A percentile compares a stretch with the other conserved stretches of the same genome.
Conservation (phyloP, 805 yeast genomes). For the Sugiyamaella qingdaonensis region DNA sequence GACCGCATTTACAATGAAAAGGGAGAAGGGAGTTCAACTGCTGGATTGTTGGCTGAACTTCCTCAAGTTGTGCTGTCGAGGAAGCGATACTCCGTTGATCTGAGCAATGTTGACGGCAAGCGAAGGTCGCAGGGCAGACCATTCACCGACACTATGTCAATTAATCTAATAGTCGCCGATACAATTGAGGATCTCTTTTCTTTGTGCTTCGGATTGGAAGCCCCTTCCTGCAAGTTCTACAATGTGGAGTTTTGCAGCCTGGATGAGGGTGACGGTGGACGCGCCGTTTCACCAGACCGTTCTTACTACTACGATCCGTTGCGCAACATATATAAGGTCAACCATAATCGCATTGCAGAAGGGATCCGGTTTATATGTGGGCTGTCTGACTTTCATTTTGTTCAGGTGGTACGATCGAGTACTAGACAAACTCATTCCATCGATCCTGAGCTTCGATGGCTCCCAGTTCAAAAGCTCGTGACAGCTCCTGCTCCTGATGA, state of each 20-base stretch:
- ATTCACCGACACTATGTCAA: constrained; percentile 18
- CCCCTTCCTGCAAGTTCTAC: not conserved
- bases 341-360: constrained; percentile 10
- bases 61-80: not conserved
- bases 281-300: not conserved
- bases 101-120: not conserved
- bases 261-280: not conserved
- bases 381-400: constrained; percentile 17
- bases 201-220: not conserved
- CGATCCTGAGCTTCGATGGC: not conserved
- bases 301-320: not conserved
- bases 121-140: constrained; percentile 18
- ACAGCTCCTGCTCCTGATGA: constrained; percentile 11
- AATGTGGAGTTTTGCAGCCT: not conserved
- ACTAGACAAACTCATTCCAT: constrained; percentile 7
- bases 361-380: constrained; percentile 10
- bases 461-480: constrained; percentile 21
- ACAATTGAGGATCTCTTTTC: constrained; percentile 7
- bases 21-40: too few species aligned
- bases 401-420: constrained; percentile 19
- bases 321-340: not conserved
- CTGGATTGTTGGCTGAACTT: not conserved
- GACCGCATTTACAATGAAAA: too few species aligned
- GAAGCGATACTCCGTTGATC: not conserved
- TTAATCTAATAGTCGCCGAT: constrained; percentile 6